Percentiles rank a stretch among this genome's conserved stretches.
phyloP scores from a whole-genome alignment of 78 protist genomes.

The Capsaspora owczarzaki region DNA sequence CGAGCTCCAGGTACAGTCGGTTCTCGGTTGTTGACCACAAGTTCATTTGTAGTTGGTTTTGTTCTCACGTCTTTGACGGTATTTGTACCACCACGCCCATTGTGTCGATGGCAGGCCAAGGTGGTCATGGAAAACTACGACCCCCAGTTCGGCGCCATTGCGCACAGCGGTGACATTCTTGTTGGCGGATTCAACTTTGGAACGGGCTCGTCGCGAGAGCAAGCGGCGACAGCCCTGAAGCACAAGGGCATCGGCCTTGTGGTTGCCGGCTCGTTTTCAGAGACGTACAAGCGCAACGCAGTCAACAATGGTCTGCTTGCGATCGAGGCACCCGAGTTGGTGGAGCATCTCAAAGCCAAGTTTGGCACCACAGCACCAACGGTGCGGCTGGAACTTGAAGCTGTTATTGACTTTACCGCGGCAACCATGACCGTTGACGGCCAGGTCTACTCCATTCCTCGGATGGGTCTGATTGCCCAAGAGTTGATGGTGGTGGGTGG shows the following conservation, averaged over 20 bases:
- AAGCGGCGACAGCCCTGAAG: constrained; percentile 56
- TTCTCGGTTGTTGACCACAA: too few species aligned
- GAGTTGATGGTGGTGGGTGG: constrained; percentile 52
- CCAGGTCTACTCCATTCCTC: not conserved
- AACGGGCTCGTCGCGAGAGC: constrained; percentile 55
- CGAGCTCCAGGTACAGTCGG: constrained; percentile 32
- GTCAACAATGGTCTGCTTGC: constrained; percentile 51
- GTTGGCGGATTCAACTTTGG: constrained; percentile 68
- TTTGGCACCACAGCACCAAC: not conserved
- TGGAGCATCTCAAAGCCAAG: not conserved
- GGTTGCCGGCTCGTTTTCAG: constrained; percentile 47
- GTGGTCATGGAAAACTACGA: constrained; percentile 74
- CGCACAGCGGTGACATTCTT: constrained; percentile 23
- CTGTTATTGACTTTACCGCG: not conserved
- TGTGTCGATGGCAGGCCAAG: constrained; percentile 35
- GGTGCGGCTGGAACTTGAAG: not conserved
- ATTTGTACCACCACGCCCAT: too few species aligned
- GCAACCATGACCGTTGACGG: not conserved
- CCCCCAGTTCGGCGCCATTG: constrained; percentile 9
- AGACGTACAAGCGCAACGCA: constrained; percentile 67
- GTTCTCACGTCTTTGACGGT: too few species aligned
- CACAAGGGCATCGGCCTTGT: constrained; percentile 12
- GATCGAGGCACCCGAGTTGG: constrained; percentile 33
- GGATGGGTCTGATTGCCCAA: constrained; percentile 30
- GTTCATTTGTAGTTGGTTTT: too few species aligned